Conservation (phyloP, 805 yeast genomes). For the Schwanniomyces pseudopolymorphus region DNA sequence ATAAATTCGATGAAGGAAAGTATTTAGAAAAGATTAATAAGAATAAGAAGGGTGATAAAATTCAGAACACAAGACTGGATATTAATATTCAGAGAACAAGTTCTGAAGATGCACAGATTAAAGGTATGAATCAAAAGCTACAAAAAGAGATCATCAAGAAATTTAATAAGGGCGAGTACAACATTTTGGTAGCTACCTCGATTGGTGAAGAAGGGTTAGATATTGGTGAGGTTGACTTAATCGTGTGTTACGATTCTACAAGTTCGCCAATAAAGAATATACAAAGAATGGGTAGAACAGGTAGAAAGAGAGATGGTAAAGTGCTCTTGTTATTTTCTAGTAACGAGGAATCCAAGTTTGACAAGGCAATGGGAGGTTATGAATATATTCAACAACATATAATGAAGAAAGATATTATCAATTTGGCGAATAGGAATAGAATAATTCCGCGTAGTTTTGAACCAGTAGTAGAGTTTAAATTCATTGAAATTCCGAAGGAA, state of each 20-base stretch:
- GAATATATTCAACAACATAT: constrained; percentile 72
- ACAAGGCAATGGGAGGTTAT: constrained; percentile 82
- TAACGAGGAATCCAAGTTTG: constrained; percentile 76
- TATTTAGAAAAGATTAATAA: constrained; percentile 44
- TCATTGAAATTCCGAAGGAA: constrained; percentile 69
- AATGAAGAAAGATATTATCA: constrained; percentile 44
- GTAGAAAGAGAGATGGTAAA: constrained; percentile 88
- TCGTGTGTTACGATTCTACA: constrained; percentile 90
- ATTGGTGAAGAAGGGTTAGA: constrained; percentile 99
- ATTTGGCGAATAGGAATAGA: constrained; percentile 53
- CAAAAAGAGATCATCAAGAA: constrained; percentile 77
- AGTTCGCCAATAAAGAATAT: constrained; percentile 89
- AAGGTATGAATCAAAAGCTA: constrained; percentile 87
- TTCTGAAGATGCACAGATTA: constrained; percentile 72
- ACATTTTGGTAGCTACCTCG: constrained; percentile 89
- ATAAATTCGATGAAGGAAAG: constrained; percentile 59
- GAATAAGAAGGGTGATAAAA: constrained; percentile 21
- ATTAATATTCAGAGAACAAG: constrained; percentile 43
- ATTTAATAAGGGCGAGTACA: constrained; percentile 71
- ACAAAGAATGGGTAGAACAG: constrained; percentile 98
- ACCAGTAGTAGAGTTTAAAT: constrained; percentile 58
- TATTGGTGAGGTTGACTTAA: constrained; percentile 95
- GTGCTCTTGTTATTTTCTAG: constrained; percentile 74
- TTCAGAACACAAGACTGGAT: constrained; percentile 16
- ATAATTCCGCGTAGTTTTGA: constrained; percentile 59